phyloP scores from a whole-genome alignment of 768 basidiomycete species.

The Gymnopilus dilepis region DNA sequence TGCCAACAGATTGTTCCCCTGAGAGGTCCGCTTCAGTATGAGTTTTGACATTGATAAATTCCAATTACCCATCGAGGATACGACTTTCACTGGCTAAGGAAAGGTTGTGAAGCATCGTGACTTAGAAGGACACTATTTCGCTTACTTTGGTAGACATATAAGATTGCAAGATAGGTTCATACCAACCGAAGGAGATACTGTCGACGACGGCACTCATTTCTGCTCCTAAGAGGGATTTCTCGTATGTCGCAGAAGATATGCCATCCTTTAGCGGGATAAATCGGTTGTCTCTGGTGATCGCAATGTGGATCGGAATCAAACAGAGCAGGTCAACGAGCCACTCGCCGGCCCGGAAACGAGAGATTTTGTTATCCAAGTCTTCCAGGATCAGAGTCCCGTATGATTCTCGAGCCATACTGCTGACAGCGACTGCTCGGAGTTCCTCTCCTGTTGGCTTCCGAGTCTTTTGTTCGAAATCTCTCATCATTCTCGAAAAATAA shows the following conservation, averaged over 20 bases:
- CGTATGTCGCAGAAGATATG: slow-evolving; percentile 52
- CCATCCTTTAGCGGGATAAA: slow-evolving; percentile 65
- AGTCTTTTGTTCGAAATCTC: slow-evolving; percentile 51
- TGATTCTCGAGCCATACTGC: neutral
- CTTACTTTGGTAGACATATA: slow-evolving; percentile 61
- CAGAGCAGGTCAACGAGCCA: slow-evolving; percentile 68
- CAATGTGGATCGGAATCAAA: slow-evolving; percentile 68
- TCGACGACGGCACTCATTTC: slow-evolving; percentile 64
- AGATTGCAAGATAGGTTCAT: slow-evolving; percentile 65
- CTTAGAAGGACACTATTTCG: neutral
- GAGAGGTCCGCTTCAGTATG: too few relatives aligned
- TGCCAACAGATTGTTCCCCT: slow-evolving; percentile 71
- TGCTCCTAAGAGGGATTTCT: slow-evolving; percentile 60
- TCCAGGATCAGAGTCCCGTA: too few relatives aligned
- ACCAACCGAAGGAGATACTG: slow-evolving; percentile 64
- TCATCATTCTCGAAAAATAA: slow-evolving; percentile 52
- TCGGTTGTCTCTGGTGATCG: slow-evolving; percentile 61
- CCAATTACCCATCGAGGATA: too few relatives aligned
- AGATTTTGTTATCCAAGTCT: slow-evolving; percentile 18
- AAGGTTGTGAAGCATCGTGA: too few relatives aligned
- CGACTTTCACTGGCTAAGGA: too few relatives aligned
- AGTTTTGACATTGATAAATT: too few relatives aligned
- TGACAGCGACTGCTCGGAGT: neutral
- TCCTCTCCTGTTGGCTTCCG: slow-evolving; percentile 44
- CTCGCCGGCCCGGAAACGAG: slow-evolving; percentile 54